Evolutionary conservation across 2,329 filamentous ascomycete species (phyloP).

Genomic region (Cytospora mali): DNA sequence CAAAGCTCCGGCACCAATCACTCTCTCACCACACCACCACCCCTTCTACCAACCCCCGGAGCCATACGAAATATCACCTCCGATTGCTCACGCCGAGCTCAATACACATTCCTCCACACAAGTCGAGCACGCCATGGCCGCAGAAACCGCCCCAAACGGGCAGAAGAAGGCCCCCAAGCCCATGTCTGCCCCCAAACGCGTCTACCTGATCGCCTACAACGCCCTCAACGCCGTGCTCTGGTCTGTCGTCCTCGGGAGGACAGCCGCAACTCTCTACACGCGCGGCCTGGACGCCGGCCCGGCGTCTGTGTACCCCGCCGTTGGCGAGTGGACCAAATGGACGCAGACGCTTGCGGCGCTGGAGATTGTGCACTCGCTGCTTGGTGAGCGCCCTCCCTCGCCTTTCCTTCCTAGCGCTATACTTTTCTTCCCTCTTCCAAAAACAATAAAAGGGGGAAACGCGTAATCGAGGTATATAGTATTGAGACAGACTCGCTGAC

Average conservation of each 20-base stretch:
- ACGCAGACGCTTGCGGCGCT: constrained; percentile 83
- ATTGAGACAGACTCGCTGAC: not conserved
- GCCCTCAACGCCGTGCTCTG: constrained; percentile 58
- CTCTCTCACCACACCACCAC: not conserved
- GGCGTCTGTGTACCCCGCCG: constrained; percentile 59
- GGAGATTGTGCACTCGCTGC: constrained; percentile 79
- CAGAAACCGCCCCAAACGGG: constrained; percentile 30
- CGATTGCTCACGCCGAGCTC: not conserved
- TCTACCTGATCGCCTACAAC: constrained; percentile 29
- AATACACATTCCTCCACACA: not conserved
- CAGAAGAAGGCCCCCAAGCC: constrained; percentile 29
- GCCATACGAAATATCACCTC: too few species aligned
- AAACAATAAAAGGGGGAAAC: not conserved
- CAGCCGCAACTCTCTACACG: constrained; percentile 56
- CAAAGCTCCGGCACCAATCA: too few species aligned
- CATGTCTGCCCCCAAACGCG: constrained; percentile 34
- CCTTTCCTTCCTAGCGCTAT: too few species aligned
- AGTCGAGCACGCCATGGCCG: constrained; percentile 30
- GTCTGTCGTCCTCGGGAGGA: constrained; percentile 73
- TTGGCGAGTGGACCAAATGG: constrained; percentile 71
- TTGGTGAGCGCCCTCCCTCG: constrained; percentile 55
- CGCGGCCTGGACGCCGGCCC: constrained; percentile 46
- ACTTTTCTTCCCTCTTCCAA: not conserved
- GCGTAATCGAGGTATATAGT: not conserved
- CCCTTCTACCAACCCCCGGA: not conserved